A percentile compares a stretch with the other conserved stretches of the same genome.
Evolutionary conservation across 148 eudicot species (phyloP).

Genomic region (Euryodendron excelsum): DNA sequence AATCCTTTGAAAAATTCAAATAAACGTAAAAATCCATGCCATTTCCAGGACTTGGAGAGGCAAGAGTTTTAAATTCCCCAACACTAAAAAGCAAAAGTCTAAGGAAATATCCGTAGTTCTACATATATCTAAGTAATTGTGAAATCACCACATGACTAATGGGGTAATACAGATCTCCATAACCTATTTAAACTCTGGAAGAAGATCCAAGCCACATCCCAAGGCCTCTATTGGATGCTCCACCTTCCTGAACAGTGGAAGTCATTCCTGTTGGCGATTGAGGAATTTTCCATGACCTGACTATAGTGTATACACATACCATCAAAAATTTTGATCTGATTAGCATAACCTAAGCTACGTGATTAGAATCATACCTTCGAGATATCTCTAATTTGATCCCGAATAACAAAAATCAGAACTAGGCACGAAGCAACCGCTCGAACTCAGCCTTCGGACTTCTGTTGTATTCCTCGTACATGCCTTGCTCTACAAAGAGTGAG

Average conservation of each 20-base stretch:
- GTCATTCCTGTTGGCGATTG: no score
- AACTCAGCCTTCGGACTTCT: no score
- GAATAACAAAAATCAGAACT: no score
- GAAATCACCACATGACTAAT: neutral
- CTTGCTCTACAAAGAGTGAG: no score
- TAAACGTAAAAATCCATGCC: neutral
- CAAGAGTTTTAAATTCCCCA: neutral
- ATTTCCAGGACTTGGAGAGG: neutral
- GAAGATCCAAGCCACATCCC: neutral
- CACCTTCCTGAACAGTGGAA: neutral
- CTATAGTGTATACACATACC: no score
- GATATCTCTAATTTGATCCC: no score
- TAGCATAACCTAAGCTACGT: no score
- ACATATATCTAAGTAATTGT: neutral
- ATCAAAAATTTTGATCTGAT: no score
- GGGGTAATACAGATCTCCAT: neutral
- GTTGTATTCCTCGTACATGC: no score
- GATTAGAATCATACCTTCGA: no score
- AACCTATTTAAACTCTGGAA: constrained; percentile 3
- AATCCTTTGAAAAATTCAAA: neutral
- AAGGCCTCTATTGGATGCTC: neutral
- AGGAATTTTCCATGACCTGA: no score
- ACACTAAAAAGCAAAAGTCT: neutral
- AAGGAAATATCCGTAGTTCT: neutral
- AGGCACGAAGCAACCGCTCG: no score